Evolutionary conservation across 805 yeast species (phyloP).

Genomic region (Ogataea methylovora): DNA sequence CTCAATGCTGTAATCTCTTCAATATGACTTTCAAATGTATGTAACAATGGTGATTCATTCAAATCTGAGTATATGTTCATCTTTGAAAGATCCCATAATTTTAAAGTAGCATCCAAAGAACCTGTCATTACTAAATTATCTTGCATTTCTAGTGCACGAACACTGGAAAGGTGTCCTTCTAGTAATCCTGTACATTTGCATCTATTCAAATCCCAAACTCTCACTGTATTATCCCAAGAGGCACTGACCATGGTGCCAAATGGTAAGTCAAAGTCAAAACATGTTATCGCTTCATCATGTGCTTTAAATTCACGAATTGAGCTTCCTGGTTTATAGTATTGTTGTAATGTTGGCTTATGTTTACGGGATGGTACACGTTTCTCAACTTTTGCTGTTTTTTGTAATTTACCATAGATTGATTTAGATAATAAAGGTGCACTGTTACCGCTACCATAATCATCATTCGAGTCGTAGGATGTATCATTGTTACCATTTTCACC

Average conservation of each 20-base stretch:
- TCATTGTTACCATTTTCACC: too few species aligned
- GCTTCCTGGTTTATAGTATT: conserved; percentile 54
- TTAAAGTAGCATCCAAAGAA: conserved; percentile 54
- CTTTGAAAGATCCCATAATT: conserved; percentile 48
- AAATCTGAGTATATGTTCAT: conserved; percentile 16
- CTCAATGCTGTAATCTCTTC: conserved; percentile 60
- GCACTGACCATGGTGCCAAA: conserved; percentile 75
- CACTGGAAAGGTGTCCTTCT: conserved; percentile 55
- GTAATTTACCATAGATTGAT: conserved; percentile 37
- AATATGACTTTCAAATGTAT: conserved; percentile 55
- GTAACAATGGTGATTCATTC: conserved; percentile 27
- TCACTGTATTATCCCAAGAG: conserved; percentile 66
- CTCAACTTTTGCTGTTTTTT: conserved; percentile 17
- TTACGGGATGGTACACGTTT: conserved; percentile 28
- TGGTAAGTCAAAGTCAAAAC: conserved; percentile 65
- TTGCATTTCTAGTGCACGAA: conserved; percentile 52
- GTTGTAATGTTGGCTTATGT: conserved; percentile 57
- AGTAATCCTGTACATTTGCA: conserved; percentile 42
- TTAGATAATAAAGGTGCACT: conserved; percentile 29
- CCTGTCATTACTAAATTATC: conserved; percentile 46
- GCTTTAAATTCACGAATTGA: conserved; percentile 41
- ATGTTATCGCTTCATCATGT: conserved; percentile 45
- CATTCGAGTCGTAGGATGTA: conserved; percentile 7
- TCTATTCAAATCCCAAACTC: conserved; percentile 75
- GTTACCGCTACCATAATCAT: conserved; percentile 11